Conservation (phyloP, 2,329 filamentous ascomycete species). For the Diaporthe capsici region DNA sequence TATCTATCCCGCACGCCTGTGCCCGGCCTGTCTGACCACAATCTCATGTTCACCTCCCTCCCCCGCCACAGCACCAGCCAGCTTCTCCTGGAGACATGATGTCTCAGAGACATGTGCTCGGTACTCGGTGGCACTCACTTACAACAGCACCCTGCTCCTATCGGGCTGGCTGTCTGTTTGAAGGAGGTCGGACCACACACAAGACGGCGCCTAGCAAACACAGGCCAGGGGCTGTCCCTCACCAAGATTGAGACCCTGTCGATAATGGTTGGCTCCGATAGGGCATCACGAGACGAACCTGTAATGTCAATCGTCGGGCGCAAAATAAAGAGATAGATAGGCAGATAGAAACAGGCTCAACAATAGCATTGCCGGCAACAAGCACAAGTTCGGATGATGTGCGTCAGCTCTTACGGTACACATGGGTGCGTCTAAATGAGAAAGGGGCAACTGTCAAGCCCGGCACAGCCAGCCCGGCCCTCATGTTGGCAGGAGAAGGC, state of each 20-base stretch:
- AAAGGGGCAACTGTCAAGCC: conserved; percentile 39
- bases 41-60: conserved; percentile 22
- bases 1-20: conserved; percentile 7
- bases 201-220: conserved; percentile 20
- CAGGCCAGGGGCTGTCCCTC: background rate
- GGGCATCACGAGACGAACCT: conserved; percentile 27
- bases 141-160: too few relatives aligned
- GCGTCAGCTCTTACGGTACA: conserved; percentile 25
- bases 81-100: conserved; percentile 23
- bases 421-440: conserved; percentile 27
- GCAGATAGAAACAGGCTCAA: conserved; percentile 10
- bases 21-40: conserved; percentile 34
- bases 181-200: background rate
- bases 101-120: conserved; percentile 27
- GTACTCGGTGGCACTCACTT: background rate
- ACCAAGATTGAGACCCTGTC: conserved; percentile 3
- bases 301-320: conserved; percentile 11
- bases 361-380: conserved; percentile 14
- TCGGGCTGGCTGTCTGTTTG: conserved; percentile 1
- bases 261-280: conserved; percentile 6
- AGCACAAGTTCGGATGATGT: conserved; percentile 25
- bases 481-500: conserved; percentile 3
- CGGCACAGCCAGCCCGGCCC: conserved; percentile 24
- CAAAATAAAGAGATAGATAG: background rate
- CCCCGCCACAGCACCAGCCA: conserved; percentile 16